A percentile compares a stretch with the other conserved stretches of the same genome.
phyloP scores from a whole-genome alignment of 768 basidiomycete species.

The Paxillus rubicundulus region DNA sequence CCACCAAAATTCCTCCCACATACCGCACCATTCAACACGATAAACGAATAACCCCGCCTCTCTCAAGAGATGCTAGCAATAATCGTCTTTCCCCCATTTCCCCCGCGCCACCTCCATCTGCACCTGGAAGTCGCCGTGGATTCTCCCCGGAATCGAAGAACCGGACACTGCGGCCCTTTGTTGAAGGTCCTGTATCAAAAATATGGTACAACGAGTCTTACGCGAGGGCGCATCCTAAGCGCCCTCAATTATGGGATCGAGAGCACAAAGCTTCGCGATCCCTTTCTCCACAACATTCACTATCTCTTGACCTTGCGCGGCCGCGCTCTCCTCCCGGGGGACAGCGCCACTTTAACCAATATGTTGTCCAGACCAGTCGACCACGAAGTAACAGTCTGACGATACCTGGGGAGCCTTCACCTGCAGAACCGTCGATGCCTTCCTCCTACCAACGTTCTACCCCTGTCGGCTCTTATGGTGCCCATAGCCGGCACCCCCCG shows the following conservation, averaged over 20 bases:
- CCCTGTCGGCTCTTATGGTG: not conserved
- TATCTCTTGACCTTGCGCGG: not conserved
- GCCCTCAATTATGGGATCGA: not conserved
- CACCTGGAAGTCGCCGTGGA: not conserved
- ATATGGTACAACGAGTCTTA: not conserved
- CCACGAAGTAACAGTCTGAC: not conserved
- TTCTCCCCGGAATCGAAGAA: not conserved
- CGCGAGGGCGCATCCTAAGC: not conserved
- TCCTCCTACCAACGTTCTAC: not conserved
- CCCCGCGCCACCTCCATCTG: not conserved
- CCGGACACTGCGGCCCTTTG: not conserved
- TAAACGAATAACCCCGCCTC: not conserved
- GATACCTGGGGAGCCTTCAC: not conserved
- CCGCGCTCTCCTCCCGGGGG: not conserved
- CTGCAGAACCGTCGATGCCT: not conserved
- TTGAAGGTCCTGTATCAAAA: not conserved
- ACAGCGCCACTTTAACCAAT: too few relatives aligned
- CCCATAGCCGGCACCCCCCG: not conserved
- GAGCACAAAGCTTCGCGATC: not conserved
- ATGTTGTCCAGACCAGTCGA: not conserved
- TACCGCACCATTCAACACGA: not conserved
- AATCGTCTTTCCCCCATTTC: not conserved
- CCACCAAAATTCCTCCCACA: not conserved
- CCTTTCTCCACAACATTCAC: not conserved
- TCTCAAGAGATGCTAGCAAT: not conserved